Conservation (phyloP, 2,329 filamentous ascomycete species). For the Colletotrichum chlorophyti region DNA sequence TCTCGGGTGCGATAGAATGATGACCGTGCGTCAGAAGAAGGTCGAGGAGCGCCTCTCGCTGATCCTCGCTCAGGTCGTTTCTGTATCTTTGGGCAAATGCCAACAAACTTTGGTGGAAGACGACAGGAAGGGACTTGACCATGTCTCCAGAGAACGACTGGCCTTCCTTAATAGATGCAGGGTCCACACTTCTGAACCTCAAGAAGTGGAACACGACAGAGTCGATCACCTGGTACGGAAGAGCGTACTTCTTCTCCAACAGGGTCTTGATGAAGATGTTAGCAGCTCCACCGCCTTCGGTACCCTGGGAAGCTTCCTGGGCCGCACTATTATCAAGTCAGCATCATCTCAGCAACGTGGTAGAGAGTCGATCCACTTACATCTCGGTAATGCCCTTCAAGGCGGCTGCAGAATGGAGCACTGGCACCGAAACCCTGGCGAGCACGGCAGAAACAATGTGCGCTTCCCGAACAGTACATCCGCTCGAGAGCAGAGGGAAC, state of each 20-base stretch:
- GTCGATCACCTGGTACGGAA: conserved; percentile 94
- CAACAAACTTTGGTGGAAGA: conserved; percentile 95
- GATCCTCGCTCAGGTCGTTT: conserved; percentile 95
- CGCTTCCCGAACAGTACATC: conserved; percentile 91
- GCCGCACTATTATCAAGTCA: conserved; percentile 59
- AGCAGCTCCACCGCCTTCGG: conserved; percentile 87
- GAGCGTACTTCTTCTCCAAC: conserved; percentile 94
- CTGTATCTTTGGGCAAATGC: conserved; percentile 94
- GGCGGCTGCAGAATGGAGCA: conserved; percentile 90
- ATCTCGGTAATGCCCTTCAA: conserved; percentile 94
- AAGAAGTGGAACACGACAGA: conserved; percentile 96
- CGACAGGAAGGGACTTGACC: conserved; percentile 77
- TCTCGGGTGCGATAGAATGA: conserved; percentile 87
- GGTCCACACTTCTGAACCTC: conserved; percentile 78
- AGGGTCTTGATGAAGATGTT: conserved; percentile 95
- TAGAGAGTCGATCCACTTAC: background rate
- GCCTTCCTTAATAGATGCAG: conserved; percentile 57
- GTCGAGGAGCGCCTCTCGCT: conserved; percentile 89
- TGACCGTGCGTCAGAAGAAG: conserved; percentile 85
- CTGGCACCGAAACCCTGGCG: conserved; percentile 83
- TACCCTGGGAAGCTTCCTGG: conserved; percentile 82
- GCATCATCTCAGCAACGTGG: background rate
- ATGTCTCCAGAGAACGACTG: conserved; percentile 55
- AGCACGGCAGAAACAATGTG: conserved; percentile 90
- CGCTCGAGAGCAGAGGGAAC: conserved; percentile 84